Base-by-base conservation (phyloP, 163 green algal genomes). In the Scenedesmus sp. region DNA sequence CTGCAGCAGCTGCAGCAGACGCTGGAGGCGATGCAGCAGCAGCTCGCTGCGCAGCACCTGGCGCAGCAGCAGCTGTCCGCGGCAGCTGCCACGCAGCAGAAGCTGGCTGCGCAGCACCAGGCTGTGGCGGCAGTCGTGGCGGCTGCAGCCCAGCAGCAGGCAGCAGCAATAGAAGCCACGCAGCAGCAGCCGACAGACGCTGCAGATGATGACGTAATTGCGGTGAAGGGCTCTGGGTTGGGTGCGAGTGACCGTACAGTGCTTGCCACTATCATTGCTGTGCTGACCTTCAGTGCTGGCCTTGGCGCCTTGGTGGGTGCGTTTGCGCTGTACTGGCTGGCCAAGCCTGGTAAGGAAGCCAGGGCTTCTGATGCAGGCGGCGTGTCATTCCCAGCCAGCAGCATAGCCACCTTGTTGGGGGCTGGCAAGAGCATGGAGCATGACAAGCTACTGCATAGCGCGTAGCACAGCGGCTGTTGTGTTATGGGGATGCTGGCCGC, bases 321-420 rank as follows among this genome's bases (percentile, higher is more conserved):
- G 10, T 9, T 84, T 73, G 82, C 89, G 12, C 20, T 84, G 70
- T 16, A 86, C 56, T 23, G 90, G 56, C 81, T 92, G 18, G 13
- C 52, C 67, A 55, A 83, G 66, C 54, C 46, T 34, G 56, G 5
- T 12, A 23, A 26, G 1, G 26, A n/a, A n/a, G 60, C 57, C 23
- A 15, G 18, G 15, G n/a, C 55, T 34, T 52, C 1, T 8, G 66
- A 76, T 8, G 10, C 54, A 79, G 73, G 84, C 57, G 73, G 84
- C n/a, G 13, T 20, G 66, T 46, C 59, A 79, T 59, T 26, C 52
- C 55, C 26, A 64, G 55, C 12, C 55, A 74, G 26, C 13, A 88
- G 52, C 54, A 62, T 57, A 62, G 59, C 16, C 18, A 62, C 46
- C 57, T 79, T 79, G 84, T 60, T 23, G 79, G 73, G 60, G 26